Conservation (phyloP, 1,284 basidiomycete genomes). For the Melampsora americana region DNA sequence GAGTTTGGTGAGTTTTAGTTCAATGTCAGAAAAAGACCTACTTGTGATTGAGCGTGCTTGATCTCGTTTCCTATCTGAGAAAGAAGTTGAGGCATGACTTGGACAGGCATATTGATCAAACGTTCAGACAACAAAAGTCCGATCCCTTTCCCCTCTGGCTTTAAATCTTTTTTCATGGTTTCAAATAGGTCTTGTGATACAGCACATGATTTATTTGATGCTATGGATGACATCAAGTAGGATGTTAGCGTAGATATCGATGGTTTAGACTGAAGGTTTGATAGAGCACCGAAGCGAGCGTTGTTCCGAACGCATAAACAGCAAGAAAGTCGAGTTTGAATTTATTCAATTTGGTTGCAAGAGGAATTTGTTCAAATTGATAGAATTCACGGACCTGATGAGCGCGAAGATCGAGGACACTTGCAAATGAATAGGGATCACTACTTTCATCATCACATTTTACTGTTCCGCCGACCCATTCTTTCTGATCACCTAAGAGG, state of each 20-base stretch:
- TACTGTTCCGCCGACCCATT: slow-evolving; percentile 42
- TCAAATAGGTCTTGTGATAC: slow-evolving; percentile 18
- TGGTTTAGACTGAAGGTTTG: slow-evolving; percentile 23
- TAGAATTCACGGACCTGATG: slow-evolving; percentile 21
- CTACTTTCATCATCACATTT: slow-evolving; percentile 38
- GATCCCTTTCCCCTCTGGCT: slow-evolving; percentile 25
- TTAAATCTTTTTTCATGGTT: slow-evolving; percentile 4
- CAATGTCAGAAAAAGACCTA: background rate
- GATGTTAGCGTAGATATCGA: slow-evolving; percentile 28
- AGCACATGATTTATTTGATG: slow-evolving; percentile 2
- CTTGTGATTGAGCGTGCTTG: slow-evolving; percentile 41
- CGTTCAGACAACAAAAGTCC: slow-evolving; percentile 35
- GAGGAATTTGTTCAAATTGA: background rate
- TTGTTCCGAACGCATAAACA: background rate
- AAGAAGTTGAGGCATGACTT: slow-evolving; percentile 38
- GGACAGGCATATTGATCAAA: slow-evolving; percentile 37
- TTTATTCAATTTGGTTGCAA: background rate
- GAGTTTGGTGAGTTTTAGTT: background rate
- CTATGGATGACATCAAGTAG: slow-evolving; percentile 27
- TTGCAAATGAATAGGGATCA: slow-evolving; percentile 43
- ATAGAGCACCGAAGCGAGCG: background rate
- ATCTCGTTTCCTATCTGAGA: slow-evolving; percentile 35
- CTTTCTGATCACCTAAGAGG: slow-evolving; percentile 35
- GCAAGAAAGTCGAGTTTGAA: background rate
- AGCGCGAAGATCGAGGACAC: slow-evolving; percentile 35